A percentile compares a stretch with the other conserved stretches of the same genome.
Evolutionary conservation across 768 basidiomycete genomes (phyloP).

Genomic region (Clavaria fumosa): DNA sequence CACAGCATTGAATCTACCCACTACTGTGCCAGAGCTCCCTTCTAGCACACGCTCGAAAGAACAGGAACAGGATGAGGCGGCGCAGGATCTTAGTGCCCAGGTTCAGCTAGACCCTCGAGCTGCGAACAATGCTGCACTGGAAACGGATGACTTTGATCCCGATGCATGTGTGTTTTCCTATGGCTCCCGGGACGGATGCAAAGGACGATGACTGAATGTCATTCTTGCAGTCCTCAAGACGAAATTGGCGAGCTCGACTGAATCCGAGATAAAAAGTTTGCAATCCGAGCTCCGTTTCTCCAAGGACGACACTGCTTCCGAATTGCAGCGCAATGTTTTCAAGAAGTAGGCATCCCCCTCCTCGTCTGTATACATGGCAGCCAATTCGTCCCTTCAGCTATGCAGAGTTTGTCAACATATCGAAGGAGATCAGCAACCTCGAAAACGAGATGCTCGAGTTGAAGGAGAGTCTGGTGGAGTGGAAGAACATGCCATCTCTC

Average conservation of each 20-base stretch:
- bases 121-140: conserved; percentile 54
- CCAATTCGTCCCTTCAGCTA: conserved; percentile 39
- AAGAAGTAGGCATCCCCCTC: conserved; percentile 49
- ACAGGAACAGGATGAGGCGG: conserved; percentile 32
- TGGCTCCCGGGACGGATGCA: not conserved
- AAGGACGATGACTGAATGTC: conserved; percentile 2
- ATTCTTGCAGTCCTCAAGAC: conserved; percentile 51
- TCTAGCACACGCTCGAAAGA: conserved; percentile 19
- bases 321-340: conserved; percentile 86
- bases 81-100: conserved; percentile 22
- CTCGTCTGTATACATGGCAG: not conserved
- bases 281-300: conserved; percentile 61
- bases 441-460: conserved; percentile 98
- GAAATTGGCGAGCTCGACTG: conserved; percentile 83
- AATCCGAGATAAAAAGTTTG: conserved; percentile 59
- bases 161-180: conserved; percentile 62
- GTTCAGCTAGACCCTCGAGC: conserved; percentile 31
- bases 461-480: conserved; percentile 86
- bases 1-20: conserved; percentile 34
- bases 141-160: conserved; percentile 73
- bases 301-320: conserved; percentile 58
- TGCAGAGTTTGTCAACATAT: conserved; percentile 90
- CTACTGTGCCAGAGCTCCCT: conserved; percentile 45
- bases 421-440: conserved; percentile 90
- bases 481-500: conserved; percentile 89